Percentiles rank a stretch among this genome's conserved stretches.
Evolutionary conservation across 2,329 filamentous ascomycete genomes (phyloP).

Genomic region (Colletotrichum sp.): DNA sequence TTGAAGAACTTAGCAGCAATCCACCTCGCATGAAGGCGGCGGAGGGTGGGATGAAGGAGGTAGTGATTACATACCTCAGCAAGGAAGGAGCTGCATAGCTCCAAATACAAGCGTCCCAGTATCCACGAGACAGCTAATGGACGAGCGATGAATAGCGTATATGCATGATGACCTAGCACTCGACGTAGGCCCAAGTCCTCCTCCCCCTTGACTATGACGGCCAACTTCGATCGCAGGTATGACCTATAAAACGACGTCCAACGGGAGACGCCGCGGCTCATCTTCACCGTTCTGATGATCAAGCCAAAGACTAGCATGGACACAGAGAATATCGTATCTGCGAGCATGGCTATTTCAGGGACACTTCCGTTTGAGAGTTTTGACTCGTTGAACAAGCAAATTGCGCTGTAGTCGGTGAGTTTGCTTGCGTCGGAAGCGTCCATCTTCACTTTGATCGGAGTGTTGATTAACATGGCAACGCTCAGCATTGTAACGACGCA

Average conservation of each 20-base stretch:
- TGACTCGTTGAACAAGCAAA: not conserved
- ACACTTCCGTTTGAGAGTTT: not conserved
- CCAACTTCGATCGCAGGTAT: fast-evolving
- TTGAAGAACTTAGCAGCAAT: not conserved
- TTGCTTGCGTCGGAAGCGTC: fast-evolving
- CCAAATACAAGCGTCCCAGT: not conserved
- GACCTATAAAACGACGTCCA: not conserved
- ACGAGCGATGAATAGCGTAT: not conserved
- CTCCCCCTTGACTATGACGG: not conserved
- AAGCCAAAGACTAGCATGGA: not conserved
- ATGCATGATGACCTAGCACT: fast-evolving
- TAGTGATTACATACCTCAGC: not conserved
- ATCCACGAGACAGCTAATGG: not conserved
- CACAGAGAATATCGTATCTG: not conserved
- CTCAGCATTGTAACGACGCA: not conserved
- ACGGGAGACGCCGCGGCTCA: not conserved
- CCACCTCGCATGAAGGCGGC: fast-evolving
- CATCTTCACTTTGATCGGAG: not conserved
- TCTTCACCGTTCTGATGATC: not conserved
- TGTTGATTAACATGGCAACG: not conserved
- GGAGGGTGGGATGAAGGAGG: fast-evolving
- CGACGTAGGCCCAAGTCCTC: not conserved
- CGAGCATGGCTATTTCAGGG: not conserved
- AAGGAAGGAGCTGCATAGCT: not conserved
- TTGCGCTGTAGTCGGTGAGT: not conserved